Base-by-base conservation (phyloP, 2,329 filamentous ascomycete species). In the Cercospora zeae-maydis region DNA sequence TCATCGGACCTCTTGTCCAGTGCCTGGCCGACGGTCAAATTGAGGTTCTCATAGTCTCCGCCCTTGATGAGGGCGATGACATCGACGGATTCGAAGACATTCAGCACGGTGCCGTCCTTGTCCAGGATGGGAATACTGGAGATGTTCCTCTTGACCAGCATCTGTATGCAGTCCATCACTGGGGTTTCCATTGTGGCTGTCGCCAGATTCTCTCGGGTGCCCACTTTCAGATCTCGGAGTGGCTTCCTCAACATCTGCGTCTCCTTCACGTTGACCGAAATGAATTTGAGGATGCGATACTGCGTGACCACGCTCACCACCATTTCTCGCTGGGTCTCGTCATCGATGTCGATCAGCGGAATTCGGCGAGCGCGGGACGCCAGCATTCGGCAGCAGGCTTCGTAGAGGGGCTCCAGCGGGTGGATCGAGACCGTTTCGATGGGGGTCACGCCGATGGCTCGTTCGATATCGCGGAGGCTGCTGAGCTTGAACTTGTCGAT, bases 241-340 rank as follows among this genome's bases (percentile, higher is more conserved):
- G 92, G 88, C 79, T 96, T 97, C 74, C 91, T 91, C 65, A 99
- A 80, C 74, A 92, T 85, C 71, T 96, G 89, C 4, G 93, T 97
- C 74, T 96, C 90, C 70, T 88, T 87, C 42, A 91, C 87, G 77
- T 99, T 99, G 77, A 99, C 93, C 10, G 95, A 93, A 66, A 99
- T 96, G 76, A 99, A 99, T 76, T 99, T 99, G 67, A 99, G 85
- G 70, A 99, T 98, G 63, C 96, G 90, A 78, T 99, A 99, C 77
- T 99, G 95, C 0, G 95, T 99, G 63, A 99, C 90, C 65, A 99
- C 95, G 71, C 92, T 97, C 65, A 99, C 91, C 16, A 99, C 92
- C 79, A 93, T 95, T 73, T 95, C 88, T 66, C 92, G 86, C 61
- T 90, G 88, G 1, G 95, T 99, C 78, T 99, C 95, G 74, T 96